Percentiles rank a stretch among this genome's conserved stretches.
phyloP scores from a whole-genome alignment of 495 filamentous ascomycete species.

The Aspergillus haitiensis region DNA sequence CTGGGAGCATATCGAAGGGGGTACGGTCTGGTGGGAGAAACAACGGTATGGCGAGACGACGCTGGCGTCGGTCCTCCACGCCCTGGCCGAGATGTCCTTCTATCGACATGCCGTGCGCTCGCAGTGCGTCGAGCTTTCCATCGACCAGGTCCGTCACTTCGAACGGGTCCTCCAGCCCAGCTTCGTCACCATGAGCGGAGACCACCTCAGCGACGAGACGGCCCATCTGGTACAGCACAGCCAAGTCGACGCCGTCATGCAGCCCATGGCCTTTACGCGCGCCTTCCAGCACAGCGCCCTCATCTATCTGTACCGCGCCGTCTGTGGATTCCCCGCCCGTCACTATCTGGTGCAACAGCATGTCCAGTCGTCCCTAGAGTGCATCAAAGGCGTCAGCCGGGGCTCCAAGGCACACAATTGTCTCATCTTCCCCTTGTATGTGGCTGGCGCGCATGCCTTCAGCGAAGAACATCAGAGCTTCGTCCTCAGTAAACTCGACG shows the following conservation, averaged over 20 bases:
- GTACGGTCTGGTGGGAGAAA: constrained; percentile 27
- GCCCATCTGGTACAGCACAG: constrained; percentile 9
- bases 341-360: constrained; percentile 26
- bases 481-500: constrained; percentile 20
- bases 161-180: neutral
- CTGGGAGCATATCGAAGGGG: constrained; percentile 23
- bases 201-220: constrained; percentile 10
- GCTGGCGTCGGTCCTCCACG: constrained; percentile 19
- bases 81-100: constrained; percentile 22
- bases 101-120: constrained; percentile 22
- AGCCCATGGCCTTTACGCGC: constrained; percentile 21
- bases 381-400: constrained; percentile 21
- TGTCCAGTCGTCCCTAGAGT: constrained; percentile 20
- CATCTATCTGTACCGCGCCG: constrained; percentile 25
- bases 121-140: neutral
- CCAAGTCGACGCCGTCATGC: constrained; percentile 15
- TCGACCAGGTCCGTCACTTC: neutral
- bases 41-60: constrained; percentile 21
- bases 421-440: constrained; percentile 25
- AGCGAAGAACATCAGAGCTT: constrained; percentile 17
- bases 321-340: constrained; percentile 22
- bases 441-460: constrained; percentile 24
- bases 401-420: constrained; percentile 24
- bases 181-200: neutral
- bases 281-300: constrained; percentile 26